Evolutionary conservation across 1,284 basidiomycete genomes (phyloP).

Genomic region (Marasmius fiardii): DNA sequence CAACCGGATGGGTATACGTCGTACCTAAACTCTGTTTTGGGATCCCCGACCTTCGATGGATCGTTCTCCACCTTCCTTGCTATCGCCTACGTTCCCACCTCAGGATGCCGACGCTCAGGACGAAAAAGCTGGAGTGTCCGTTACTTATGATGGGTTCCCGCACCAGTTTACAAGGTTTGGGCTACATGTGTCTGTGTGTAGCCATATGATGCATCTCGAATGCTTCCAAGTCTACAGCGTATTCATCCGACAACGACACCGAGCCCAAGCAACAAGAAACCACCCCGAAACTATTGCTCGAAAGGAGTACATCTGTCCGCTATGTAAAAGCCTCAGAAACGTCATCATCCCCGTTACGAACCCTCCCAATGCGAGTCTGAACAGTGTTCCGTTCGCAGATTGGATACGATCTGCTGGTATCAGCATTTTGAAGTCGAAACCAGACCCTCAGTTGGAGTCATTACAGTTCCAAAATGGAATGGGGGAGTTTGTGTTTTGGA

Average conservation of each 20-base stretch:
- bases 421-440: slow-evolving; percentile 75
- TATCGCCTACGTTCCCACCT: slow-evolving; percentile 50
- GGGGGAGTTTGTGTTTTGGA: slow-evolving; percentile 84
- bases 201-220: slow-evolving; percentile 95
- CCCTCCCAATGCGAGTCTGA: slow-evolving; percentile 44
- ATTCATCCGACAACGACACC: slow-evolving; percentile 87
- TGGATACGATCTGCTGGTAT: slow-evolving; percentile 82
- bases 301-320: slow-evolving; percentile 94
- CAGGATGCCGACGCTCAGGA: slow-evolving; percentile 45
- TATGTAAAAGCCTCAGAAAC: slow-evolving; percentile 98
- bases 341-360: slow-evolving; percentile 82
- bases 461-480: slow-evolving; percentile 74
- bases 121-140: slow-evolving; percentile 40
- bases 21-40: slow-evolving; percentile 76
- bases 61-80: slow-evolving; percentile 30
- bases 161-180: slow-evolving; percentile 76
- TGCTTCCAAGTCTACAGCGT: slow-evolving; percentile 92
- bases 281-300: slow-evolving; percentile 93
- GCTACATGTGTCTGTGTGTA: slow-evolving; percentile 87
- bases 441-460: slow-evolving; percentile 64
- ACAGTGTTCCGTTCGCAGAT: slow-evolving; percentile 63
- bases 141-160: slow-evolving; percentile 76
- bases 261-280: slow-evolving; percentile 87
- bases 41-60: slow-evolving; percentile 69
- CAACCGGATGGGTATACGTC: slow-evolving; percentile 71